These are phyloP conservation scores for Diplosphaera chodatii DNA, from an alignment of 139 green algal genomes.

Conservation along the genomic window DNA sequence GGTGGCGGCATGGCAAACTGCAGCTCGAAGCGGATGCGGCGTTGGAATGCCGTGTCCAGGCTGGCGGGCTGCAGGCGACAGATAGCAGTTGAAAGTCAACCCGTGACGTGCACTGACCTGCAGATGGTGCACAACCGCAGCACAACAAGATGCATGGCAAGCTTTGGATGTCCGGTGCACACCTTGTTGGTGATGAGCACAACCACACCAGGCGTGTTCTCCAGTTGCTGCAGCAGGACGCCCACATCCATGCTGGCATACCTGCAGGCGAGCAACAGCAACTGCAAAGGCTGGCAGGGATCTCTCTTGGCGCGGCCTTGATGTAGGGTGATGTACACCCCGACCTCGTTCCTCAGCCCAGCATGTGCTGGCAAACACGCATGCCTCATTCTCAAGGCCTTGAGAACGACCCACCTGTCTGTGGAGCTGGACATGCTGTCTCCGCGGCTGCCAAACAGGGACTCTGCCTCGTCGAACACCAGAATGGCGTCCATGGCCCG, in stretches of 20 bases:
- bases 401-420: constrained; percentile 1
- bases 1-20: constrained; percentile 9
- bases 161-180: no score
- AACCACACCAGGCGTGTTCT: constrained; percentile 5
- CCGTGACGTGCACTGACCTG: no score
- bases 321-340: no score
- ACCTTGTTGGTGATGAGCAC: constrained; percentile 19
- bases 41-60: constrained; percentile 12
- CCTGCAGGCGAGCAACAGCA: not conserved
- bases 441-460: constrained; percentile 8
- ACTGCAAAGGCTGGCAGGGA: no score
- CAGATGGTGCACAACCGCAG: no score
- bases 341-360: no score
- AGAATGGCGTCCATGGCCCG: constrained; percentile 8
- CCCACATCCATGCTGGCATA: constrained; percentile 18
- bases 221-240: constrained; percentile 12
- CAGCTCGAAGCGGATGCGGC: constrained; percentile 15
- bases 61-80: not conserved
- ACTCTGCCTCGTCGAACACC: constrained; percentile 17
- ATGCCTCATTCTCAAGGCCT: no score
- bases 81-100: no score
- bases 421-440: constrained; percentile 14
- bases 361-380: no score
- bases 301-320: no score
- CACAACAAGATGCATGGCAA: no score